Conservation (phyloP, 495 filamentous ascomycete species). For the Xylaria flabelliformis region DNA sequence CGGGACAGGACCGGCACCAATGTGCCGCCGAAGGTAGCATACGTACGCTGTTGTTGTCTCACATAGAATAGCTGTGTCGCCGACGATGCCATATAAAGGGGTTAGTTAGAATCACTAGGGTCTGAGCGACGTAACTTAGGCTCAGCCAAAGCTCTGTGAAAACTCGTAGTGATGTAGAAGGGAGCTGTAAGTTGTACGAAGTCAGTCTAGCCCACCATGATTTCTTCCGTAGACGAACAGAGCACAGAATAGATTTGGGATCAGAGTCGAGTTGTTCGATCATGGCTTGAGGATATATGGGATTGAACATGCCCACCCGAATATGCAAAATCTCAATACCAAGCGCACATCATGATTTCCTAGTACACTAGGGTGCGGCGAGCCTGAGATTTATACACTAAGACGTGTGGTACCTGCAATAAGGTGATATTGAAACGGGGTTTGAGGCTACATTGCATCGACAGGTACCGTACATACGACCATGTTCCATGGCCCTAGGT, state of each 20-base stretch:
- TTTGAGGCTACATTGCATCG: constrained; percentile 20
- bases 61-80: not conserved
- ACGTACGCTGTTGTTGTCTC: constrained; percentile 1
- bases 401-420: not conserved
- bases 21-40: not conserved
- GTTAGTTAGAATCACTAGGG: not conserved
- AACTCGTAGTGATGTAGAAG: not conserved
- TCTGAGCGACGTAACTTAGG: not conserved
- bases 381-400: not conserved
- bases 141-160: not conserved
- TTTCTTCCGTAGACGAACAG: not conserved
- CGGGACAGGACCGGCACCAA: constrained; percentile 6
- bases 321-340: not conserved
- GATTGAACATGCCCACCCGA: too few relatives aligned
- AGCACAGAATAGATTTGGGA: not conserved
- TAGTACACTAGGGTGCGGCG: not conserved
- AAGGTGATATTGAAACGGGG: constrained; percentile 1
- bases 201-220: not conserved
- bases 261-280: not conserved
- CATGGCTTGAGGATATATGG: not conserved
- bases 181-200: not conserved
- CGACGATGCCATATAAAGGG: not conserved
- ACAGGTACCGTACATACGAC: not conserved
- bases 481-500: constrained; percentile 3
- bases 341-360: not conserved